Evolutionary conservation across 129 eudicot genomes (phyloP), one percentile per base, ranked within the genome.

Genomic region (Chrysanthemum makinoi): DNA sequence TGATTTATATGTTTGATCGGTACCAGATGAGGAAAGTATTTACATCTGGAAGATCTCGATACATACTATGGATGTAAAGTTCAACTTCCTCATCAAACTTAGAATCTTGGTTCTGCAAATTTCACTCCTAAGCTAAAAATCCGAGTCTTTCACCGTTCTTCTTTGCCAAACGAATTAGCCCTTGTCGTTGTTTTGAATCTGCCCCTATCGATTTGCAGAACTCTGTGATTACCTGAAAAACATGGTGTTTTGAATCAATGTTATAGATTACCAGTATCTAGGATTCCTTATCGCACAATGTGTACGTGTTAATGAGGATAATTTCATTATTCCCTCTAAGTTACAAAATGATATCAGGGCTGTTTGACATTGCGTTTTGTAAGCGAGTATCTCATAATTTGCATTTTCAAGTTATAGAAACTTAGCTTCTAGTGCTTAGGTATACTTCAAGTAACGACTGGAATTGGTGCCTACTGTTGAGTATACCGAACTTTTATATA

Each of bases 201-300:
- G 98, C 98, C 65, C 98, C 98, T 55, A 94, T 94, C 22, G 98
- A 80, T 77, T 94, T 94, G 87, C 96, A 94, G 82, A 94, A 94
- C 73, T 94, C 98, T 0, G 86, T 94, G 24, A 94, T 94, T 39
- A 94, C 98, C 98, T 94, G 86, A 56, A 74, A n/a, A n/a, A n/a
- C n/a, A n/a, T n/a, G n/a, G n/a, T n/a, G n/a, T n/a, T n/a, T n/a
- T n/a, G n/a, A n/a, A n/a, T n/a, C n/a, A n/a, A n/a, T n/a, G n/a
- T 12, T 17, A 0, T 2, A 5, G 1, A 0, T 16, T 5, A 3
- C 5, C 1, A 4, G 0, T 16, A 0, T 16, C 65, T n/a, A 60
- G 30, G 62, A 19, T 57, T 57, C 26, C 26, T 57, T 4, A 57
- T 57, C 2, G 15, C 35, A 58, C 4, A 12, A 43, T 28, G 66